Evolutionary conservation across 2,329 filamentous ascomycete genomes (phyloP).

Genomic region (Domatiomyces globalis): DNA sequence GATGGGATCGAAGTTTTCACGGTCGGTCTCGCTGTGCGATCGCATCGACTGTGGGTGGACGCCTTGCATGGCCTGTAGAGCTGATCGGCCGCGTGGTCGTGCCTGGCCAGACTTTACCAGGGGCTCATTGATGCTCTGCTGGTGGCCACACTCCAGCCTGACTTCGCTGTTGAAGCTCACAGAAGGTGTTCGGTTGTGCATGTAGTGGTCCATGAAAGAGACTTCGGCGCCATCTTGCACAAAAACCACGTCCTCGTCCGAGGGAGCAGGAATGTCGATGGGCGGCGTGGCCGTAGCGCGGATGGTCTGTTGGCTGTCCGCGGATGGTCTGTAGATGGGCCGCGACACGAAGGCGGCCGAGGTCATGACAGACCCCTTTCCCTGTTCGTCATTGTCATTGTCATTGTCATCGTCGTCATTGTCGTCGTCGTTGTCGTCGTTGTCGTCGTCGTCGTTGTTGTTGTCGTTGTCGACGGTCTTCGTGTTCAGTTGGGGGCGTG

Average conservation of each 20-base stretch:
- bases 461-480: neutral
- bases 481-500: neutral
- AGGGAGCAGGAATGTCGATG: conserved; percentile 31
- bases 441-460: neutral
- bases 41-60: conserved; percentile 4
- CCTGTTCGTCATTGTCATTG: too few species aligned
- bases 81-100: conserved; percentile 12
- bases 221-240: conserved; percentile 16
- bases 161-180: conserved; percentile 31
- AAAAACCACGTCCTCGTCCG: conserved; percentile 20
- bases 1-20: conserved; percentile 14
- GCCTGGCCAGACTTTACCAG: conserved; percentile 22
- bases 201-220: conserved; percentile 24
- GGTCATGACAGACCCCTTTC: neutral
- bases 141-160: conserved; percentile 27
- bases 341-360: conserved; percentile 3
- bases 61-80: conserved; percentile 10
- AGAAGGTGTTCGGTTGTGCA: conserved; percentile 27
- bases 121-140: conserved; percentile 27
- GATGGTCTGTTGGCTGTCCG: conserved; percentile 15
- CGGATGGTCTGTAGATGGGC: conserved; percentile 6
- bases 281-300: conserved; percentile 27
- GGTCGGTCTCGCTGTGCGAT: conserved; percentile 17
- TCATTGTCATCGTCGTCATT: neutral
- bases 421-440: neutral